Percentiles rank a stretch among this genome's conserved stretches.
Conservation (phyloP, 495 filamentous ascomycete species). For the Barbatosphaeria neglecta region DNA sequence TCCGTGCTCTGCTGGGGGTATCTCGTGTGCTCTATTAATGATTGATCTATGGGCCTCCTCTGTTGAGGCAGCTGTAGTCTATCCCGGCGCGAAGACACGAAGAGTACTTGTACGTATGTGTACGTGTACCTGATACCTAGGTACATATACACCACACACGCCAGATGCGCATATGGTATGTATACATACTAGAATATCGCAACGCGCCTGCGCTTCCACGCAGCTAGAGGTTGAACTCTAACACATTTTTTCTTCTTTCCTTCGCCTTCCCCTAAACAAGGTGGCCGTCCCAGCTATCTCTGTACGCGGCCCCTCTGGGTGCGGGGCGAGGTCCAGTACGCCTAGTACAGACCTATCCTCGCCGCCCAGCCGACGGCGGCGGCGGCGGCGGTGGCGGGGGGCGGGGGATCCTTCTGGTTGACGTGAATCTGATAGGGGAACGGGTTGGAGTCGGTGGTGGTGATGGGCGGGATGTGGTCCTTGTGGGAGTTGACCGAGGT, state of each 20-base stretch:
- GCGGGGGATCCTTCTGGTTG: constrained; percentile 47
- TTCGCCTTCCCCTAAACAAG: too few relatives aligned
- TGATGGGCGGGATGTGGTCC: constrained; percentile 96
- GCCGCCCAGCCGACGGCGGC: constrained; percentile 56
- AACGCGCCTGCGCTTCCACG: neutral
- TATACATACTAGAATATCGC: neutral
- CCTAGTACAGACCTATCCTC: constrained; percentile 64
- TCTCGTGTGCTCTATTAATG: too few relatives aligned
- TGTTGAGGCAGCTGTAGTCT: too few relatives aligned
- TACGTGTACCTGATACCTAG: too few relatives aligned
- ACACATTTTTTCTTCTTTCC: neutral
- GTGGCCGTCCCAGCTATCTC: too few relatives aligned
- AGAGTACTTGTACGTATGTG: too few relatives aligned
- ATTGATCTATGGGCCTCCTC: too few relatives aligned
- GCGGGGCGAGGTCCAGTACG: neutral
- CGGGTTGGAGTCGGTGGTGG: constrained; percentile 80
- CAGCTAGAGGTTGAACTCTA: neutral
- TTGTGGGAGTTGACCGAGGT: constrained; percentile 76
- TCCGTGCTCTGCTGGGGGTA: too few relatives aligned
- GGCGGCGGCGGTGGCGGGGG: neutral
- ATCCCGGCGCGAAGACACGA: too few relatives aligned
- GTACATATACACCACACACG: neutral
- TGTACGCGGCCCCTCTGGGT: too few relatives aligned
- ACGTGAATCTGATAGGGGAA: constrained; percentile 90
- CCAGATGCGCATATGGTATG: too few relatives aligned